These are phyloP conservation scores for Leccinum obscurum DNA, from an alignment of 768 basidiomycete species.

Conservation along the genomic window DNA sequence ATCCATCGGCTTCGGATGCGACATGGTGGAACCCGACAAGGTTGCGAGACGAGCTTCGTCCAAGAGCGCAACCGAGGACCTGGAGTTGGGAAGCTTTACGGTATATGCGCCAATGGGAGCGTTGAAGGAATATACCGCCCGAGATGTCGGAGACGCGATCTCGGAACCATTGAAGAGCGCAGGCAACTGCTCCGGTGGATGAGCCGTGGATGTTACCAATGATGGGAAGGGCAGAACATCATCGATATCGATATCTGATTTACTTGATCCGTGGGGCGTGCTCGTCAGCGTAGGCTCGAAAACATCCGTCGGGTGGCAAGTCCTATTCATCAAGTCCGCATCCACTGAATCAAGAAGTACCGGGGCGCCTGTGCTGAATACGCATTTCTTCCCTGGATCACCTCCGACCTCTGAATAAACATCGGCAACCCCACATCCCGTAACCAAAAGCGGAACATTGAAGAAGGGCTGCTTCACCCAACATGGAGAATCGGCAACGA, in stretches of 20 bases:
- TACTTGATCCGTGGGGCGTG: constrained; percentile 13
- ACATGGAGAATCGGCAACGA: constrained; percentile 25
- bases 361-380: background rate
- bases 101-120: constrained; percentile 1
- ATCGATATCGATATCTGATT: background rate
- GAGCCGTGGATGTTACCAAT: background rate
- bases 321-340: background rate
- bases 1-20: background rate
- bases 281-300: constrained; percentile 21
- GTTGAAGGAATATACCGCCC: constrained; percentile 6
- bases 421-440: background rate
- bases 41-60: background rate
- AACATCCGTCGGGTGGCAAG: background rate
- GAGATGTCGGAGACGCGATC: constrained; percentile 1
- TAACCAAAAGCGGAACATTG: constrained; percentile 10
- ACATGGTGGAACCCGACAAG: background rate
- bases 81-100: constrained; percentile 19
- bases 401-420: background rate
- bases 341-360: background rate
- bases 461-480: constrained; percentile 5
- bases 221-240: background rate
- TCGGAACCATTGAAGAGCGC: background rate
- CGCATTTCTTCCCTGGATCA: background rate
- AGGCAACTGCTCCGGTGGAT: background rate
- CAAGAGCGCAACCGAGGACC: background rate